Percentiles rank a stretch among this genome's conserved stretches.
Conservation (phyloP, 2,329 filamentous ascomycete genomes). For the Aspergillus neoniger region DNA sequence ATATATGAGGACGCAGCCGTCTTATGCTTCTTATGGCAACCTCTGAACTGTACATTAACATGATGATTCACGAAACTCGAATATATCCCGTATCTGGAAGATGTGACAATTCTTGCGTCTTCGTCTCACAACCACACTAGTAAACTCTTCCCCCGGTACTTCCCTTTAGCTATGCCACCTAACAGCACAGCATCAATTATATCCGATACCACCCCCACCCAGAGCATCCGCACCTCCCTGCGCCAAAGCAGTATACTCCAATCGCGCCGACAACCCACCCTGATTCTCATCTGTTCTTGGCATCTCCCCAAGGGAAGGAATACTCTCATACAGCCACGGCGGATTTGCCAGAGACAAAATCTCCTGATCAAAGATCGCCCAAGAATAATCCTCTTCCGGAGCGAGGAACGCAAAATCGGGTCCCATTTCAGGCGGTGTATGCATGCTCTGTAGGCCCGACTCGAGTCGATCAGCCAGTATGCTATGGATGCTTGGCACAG, state of each 20-base stretch:
- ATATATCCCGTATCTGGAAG: constrained; percentile 11
- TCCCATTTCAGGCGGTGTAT: constrained; percentile 30
- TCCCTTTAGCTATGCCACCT: no score
- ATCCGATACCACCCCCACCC: background rate
- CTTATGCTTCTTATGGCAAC: background rate
- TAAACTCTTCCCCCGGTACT: no score
- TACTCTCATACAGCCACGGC: constrained; percentile 29
- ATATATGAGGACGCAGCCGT: background rate
- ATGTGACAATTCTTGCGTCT: background rate
- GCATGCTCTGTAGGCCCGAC: constrained; percentile 31
- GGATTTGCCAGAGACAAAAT: constrained; percentile 33
- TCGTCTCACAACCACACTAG: background rate
- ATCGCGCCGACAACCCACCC: background rate
- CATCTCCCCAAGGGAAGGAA: background rate
- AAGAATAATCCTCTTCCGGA: constrained; percentile 27
- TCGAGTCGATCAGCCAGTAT: constrained; percentile 29
- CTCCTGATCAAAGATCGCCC: constrained; percentile 36
- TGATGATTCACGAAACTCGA: constrained; percentile 19
- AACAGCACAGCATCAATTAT: no score
- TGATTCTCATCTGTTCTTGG: constrained; percentile 1
- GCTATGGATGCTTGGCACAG: constrained; percentile 28
- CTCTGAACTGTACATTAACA: constrained; percentile 7
- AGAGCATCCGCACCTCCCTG: background rate
- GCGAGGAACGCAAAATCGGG: constrained; percentile 22
- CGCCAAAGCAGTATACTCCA: background rate